Evolutionary conservation across 768 basidiomycete genomes (phyloP), one percentile per base, ranked within the genome.

Genomic region (Clavulina sp.): DNA sequence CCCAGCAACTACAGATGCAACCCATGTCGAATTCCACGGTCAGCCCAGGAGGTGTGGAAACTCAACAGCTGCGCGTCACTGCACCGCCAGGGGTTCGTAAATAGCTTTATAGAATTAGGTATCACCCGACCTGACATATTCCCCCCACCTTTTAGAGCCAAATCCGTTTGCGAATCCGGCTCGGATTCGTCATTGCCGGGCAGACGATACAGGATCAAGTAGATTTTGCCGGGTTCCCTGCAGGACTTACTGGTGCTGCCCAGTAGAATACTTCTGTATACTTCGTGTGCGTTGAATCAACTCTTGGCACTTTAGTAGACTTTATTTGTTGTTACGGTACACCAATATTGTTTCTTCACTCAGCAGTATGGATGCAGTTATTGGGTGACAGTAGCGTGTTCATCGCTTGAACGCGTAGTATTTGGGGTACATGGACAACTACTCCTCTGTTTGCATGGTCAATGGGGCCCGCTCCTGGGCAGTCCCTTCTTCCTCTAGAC

Each of bases 1-100:
- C 91, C 0, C 92, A 95, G 66, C 91, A 95, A 63, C 65, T 99
- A 52, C 92, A 96, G 64, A 99, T 99, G 93, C 72, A 89, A 52
- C 88, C 93, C 4, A 96, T 97, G 84, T 89, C 89, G 4, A 89
- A 81, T 64, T 71, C 81, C 7, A 81, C 76, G 49, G 73, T 99
- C 40, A 68, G 66, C 31, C 80, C 86, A 0, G 87, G 89, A 1
- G 68, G 77, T 5, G 74, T 77, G 16, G 93, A 97, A 64, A 93
- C 91, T 6, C 95, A 97, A 62, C 88, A 93, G 62, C 83, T 99
- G 84, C 76, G 89, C 6, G 78, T 99, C 34, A 71, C 85, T 28
- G 87, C 89, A 7, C 89, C 88, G 2, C 72, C 73, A 5, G 91
- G 91, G 32, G 91, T 92, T 60, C 65, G 86, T 75, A 26, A 31